Conservation (phyloP, 1,284 basidiomycete species). For the Athelia sp. region DNA sequence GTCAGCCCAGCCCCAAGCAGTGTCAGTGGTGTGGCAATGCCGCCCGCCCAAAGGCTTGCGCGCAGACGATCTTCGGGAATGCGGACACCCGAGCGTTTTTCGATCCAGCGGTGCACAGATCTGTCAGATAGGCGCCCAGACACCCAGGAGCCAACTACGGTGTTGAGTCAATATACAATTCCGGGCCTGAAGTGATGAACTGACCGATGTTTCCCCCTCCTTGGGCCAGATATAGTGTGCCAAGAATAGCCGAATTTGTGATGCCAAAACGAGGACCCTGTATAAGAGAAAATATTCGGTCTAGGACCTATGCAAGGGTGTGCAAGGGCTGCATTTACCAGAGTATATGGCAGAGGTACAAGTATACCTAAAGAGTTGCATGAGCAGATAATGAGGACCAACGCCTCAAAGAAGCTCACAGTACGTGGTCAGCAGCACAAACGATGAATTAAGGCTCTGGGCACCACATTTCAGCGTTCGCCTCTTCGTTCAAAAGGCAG, state of each 20-base stretch:
- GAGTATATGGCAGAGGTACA: conserved; percentile 7
- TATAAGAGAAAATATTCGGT: not conserved
- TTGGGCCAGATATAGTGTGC: conserved; percentile 29
- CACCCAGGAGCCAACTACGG: conserved; percentile 22
- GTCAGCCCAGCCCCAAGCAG: conserved; percentile 9
- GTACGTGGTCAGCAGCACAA: conserved; percentile 8
- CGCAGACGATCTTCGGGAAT: conserved; percentile 32
- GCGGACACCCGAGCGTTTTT: conserved; percentile 18
- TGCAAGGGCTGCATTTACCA: not conserved
- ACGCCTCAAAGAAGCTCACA: not conserved
- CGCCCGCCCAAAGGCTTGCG: conserved; percentile 23
- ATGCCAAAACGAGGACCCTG: conserved; percentile 29
- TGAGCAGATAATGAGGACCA: not conserved
- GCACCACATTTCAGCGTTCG: too few species aligned
- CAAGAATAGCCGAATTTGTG: conserved; percentile 28
- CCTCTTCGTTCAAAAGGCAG: too few species aligned
- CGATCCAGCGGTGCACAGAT: conserved; percentile 25
- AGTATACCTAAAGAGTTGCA: conserved; percentile 3
- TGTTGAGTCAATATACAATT: not conserved
- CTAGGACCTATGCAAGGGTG: not conserved
- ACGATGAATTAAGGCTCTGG: conserved; percentile 8
- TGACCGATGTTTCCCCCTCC: conserved; percentile 27
- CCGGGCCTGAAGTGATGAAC: too few species aligned
- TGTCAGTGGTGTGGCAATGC: conserved; percentile 22
- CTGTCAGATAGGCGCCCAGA: conserved; percentile 30